Evolutionary conservation across 108 stramenopile genomes (phyloP), one percentile per base, ranked within the genome.

Genomic region (Pseudonitzschia pungens): DNA sequence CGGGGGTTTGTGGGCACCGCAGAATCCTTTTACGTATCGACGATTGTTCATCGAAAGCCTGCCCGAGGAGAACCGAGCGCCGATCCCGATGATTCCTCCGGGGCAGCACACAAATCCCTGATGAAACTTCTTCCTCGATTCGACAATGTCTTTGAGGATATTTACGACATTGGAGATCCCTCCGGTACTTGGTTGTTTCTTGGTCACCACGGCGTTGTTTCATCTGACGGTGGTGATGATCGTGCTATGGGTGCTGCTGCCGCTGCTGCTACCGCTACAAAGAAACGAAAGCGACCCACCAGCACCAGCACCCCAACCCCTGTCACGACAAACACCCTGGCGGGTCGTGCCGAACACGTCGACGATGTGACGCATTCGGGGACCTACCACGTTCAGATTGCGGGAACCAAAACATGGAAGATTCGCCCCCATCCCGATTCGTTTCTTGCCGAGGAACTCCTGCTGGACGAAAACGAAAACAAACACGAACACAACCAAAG

Each of bases 301-400:
- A 4, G n/a, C n/a, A 10, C 20, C 3, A 9, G 2, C 3, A 10
- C 50, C 10, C 2, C 50, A 9, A 51, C 9, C 20, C 36, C 36
- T 2, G 6, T 36, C 6, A 6, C 36, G 36, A 36, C 36, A 2
- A 36, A 36, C 2, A 2, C 4, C 4, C 6, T 36, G 36, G 36
- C 36, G 20, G 74, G 74, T 16, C 74, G 74, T 43, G 74, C 74
- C 27, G 74, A 75, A 31, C 74, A 75, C 41, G 74, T 75, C 15
- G 74, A 75, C 31, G 74, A 75, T 11, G 74, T 75, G 4, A 56
- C 66, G 33, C 74, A 75, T 24, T 57, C 68, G 22, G 74, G 74
- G 1, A 69, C 68, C 22, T 75, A 67, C 43, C 74, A 75, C 32
- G 31, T 55, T 56, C 74, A 75, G 68, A 29, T 75, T 29, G 36